A percentile compares a stretch with the other conserved stretches of the same genome.
phyloP scores from a whole-genome alignment of 192 early-diverging fungal genomes.

The Podila verticillata region DNA sequence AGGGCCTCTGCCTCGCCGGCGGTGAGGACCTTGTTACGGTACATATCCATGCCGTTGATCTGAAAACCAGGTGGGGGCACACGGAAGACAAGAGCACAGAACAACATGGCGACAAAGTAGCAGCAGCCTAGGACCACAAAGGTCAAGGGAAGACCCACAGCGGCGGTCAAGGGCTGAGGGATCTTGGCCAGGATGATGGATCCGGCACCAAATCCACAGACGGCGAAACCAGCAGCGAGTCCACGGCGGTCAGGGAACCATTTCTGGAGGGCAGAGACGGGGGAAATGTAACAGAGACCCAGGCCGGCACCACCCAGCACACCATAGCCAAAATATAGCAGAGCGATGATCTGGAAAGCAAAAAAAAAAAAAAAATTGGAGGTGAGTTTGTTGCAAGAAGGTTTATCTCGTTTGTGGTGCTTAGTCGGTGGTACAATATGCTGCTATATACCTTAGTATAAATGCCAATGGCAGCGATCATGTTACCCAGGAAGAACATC shows the following conservation, averaged over 20 bases:
- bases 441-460: slow-evolving; percentile 11
- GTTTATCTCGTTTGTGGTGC: too few species aligned
- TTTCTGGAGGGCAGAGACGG: slow-evolving; percentile 64
- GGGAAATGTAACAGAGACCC: slow-evolving; percentile 67
- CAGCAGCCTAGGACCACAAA: slow-evolving; percentile 71
- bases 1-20: not conserved
- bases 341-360: slow-evolving; percentile 48
- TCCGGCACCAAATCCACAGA: slow-evolving; percentile 80
- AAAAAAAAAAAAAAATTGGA: too few species aligned
- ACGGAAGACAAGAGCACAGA: slow-evolving; percentile 58
- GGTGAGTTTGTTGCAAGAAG: too few species aligned
- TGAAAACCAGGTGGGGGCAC: slow-evolving; percentile 72
- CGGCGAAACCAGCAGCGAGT: slow-evolving; percentile 68
- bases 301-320: slow-evolving; percentile 65
- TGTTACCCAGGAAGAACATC: slow-evolving; percentile 61
- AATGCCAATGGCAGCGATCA: slow-evolving; percentile 63
- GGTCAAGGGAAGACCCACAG: slow-evolving; percentile 59
- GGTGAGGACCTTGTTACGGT: slow-evolving; percentile 37
- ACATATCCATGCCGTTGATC: slow-evolving; percentile 66
- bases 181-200: slow-evolving; percentile 71
- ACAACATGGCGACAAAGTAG: slow-evolving; percentile 66
- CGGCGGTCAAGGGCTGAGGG: slow-evolving; percentile 64
- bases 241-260: slow-evolving; percentile 69
- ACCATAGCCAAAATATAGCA: slow-evolving; percentile 71
- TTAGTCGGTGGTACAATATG: too few species aligned